Base-by-base conservation (phyloP, 2,329 filamentous ascomycete species). In the Apiospora pterosperma region DNA sequence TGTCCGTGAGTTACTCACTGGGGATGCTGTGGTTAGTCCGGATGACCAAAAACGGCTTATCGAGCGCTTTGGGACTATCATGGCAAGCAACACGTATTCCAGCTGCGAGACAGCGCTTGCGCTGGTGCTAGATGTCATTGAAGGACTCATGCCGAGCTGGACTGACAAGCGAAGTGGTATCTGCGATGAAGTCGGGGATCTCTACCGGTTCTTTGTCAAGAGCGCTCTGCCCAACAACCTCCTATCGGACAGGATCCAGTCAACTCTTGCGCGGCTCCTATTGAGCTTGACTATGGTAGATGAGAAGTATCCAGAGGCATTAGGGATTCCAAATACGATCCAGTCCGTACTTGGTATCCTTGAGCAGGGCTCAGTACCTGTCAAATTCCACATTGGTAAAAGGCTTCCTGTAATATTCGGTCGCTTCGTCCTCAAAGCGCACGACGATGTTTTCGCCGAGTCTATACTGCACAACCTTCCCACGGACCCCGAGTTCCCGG, bases 381-480 rank as follows among this genome's bases (percentile, higher is more conserved):
- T 96, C 59, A 96, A 96, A 72, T 93, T 91, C 72, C 86, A 85
- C 65, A 86, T 97, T 62, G 90, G 91, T 0, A 81, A 87, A 63
- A 84, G 85, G 3, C 80, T 98, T 21, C 87, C 92, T 0, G 81
- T 82, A 6, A 83, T 99, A 31, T 99, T 99, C 75, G 85, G 88
- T 14, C 84, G 92, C 1, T 98, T 92, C 72, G 84, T 94, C n/a
- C 83, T 97, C 1, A 90, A 90, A 69, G 83, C 90, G 58, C 96
- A 99, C 70, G 92, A 96, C 64, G 86, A 88, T 6, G 87, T 98
- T 16, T 93, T 97, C 68, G 84, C 93, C 39, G 93, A 98, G 6
- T 48, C 39, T 73, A 85, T 99, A 14, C 80, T 96, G n/a, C 83
- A 87, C 21, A 91, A 84, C 69, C 82, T 99, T n/a, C 93, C 95